phyloP scores from a whole-genome alignment of 768 basidiomycete genomes.

The Pisolithus sp. region DNA sequence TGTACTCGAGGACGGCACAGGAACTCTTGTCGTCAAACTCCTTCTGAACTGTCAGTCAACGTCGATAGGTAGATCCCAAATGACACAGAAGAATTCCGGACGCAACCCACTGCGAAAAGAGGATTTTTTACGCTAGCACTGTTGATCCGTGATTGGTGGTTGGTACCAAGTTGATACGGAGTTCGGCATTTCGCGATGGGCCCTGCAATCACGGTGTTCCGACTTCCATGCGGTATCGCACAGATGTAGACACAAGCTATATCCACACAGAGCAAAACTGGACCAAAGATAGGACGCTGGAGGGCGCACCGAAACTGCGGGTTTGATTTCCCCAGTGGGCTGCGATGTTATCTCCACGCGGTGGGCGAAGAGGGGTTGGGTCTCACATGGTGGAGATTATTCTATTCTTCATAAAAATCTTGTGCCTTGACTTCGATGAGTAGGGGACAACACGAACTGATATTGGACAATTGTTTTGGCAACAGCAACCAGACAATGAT shows the following conservation, averaged over 20 bases:
- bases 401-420: constrained; percentile 32
- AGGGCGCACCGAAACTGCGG: not conserved
- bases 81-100: not conserved
- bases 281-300: constrained; percentile 28
- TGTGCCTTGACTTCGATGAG: constrained; percentile 33
- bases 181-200: constrained; percentile 28
- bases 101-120: constrained; percentile 17
- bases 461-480: constrained; percentile 27
- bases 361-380: not conserved
- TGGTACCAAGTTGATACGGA: constrained; percentile 30
- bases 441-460: constrained; percentile 32
- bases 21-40: constrained; percentile 33
- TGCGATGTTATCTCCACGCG: too few species aligned
- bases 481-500: not conserved
- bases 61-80: not conserved
- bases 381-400: constrained; percentile 28
- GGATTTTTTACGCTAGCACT: constrained; percentile 14
- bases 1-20: constrained; percentile 31
- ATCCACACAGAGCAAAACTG: constrained; percentile 24
- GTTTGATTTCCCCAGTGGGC: too few species aligned
- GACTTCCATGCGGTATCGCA: too few species aligned
- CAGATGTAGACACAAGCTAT: not conserved
- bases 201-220: constrained; percentile 17
- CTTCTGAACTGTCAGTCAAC: constrained; percentile 10
- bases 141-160: constrained; percentile 25